These are phyloP conservation scores for Sporobolomyces phaffii DNA, from an alignment of 768 basidiomycete genomes.

Conservation along the genomic window DNA sequence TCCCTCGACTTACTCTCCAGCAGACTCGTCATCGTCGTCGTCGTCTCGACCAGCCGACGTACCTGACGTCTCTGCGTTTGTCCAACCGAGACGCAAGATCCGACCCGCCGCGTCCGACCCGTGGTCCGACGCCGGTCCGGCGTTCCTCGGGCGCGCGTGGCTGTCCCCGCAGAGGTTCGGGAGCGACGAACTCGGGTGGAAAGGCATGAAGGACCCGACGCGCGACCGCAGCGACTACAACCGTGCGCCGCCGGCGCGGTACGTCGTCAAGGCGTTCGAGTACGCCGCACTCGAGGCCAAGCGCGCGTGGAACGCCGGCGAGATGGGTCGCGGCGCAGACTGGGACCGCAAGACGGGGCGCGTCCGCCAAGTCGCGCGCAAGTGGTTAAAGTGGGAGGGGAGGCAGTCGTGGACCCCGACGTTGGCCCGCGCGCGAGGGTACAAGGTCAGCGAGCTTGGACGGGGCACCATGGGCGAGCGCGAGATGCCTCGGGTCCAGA, in stretches of 20 bases:
- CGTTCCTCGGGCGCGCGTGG: not conserved
- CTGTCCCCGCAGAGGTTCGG: constrained; percentile 3
- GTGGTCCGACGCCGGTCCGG: not conserved
- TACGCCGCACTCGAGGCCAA: not conserved
- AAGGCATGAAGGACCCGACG: not conserved
- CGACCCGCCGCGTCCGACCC: constrained; percentile 15
- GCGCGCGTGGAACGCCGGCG: not conserved
- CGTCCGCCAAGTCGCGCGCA: not conserved
- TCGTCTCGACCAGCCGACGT: not conserved
- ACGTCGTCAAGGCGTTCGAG: constrained; percentile 29
- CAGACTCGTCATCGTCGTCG: not conserved
- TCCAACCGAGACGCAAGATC: constrained; percentile 14
- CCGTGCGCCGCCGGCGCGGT: constrained; percentile 1
- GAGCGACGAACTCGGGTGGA: not conserved
- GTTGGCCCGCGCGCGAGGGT: not conserved
- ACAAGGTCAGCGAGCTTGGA: constrained; percentile 6
- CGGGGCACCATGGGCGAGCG: not conserved
- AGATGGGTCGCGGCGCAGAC: not conserved
- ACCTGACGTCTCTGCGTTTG: constrained; percentile 2
- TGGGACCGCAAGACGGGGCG: not conserved
- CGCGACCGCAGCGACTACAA: not conserved
- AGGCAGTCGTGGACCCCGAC: not conserved
- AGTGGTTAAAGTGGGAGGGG: not conserved
- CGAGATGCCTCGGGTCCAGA: constrained; percentile 29
- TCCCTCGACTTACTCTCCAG: not conserved